These are phyloP conservation scores for Diaporthe caulivora DNA, from an alignment of 2,329 filamentous ascomycete genomes.

Conservation along the genomic window DNA sequence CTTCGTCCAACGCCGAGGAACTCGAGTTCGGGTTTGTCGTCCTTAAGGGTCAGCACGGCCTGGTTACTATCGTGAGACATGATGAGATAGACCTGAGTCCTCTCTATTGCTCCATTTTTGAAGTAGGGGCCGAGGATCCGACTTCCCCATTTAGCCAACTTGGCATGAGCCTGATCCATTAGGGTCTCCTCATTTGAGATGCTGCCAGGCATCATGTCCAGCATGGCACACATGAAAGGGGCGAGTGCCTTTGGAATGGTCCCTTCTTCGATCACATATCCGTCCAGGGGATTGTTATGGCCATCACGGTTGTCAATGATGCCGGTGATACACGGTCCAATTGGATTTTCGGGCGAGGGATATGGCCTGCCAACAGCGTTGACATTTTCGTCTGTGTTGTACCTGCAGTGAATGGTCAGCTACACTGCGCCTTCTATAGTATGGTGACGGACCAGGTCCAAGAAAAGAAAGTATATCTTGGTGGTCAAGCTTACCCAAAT, in stretches of 20 bases:
- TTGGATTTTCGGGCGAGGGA: conserved; percentile 63
- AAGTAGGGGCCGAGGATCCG: conserved; percentile 71
- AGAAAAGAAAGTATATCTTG: neutral
- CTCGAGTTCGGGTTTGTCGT: conserved; percentile 70
- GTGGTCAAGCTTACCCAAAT: conserved; percentile 63
- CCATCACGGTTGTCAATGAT: conserved; percentile 70
- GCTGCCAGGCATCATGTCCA: conserved; percentile 66
- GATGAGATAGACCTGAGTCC: conserved; percentile 73
- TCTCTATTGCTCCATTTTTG: conserved; percentile 66
- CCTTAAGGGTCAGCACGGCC: conserved; percentile 68
- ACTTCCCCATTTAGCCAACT: conserved; percentile 63
- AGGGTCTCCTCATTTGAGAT: conserved; percentile 54
- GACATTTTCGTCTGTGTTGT: conserved; percentile 68
- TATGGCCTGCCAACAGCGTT: conserved; percentile 67
- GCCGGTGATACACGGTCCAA: conserved; percentile 73
- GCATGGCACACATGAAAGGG: conserved; percentile 66
- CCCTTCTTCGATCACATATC: conserved; percentile 75
- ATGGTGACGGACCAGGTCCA: neutral
- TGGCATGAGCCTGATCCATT: conserved; percentile 57
- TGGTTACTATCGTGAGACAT: conserved; percentile 77
- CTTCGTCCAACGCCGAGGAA: conserved; percentile 71
- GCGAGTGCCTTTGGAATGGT: conserved; percentile 69
- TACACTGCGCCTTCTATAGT: neutral
- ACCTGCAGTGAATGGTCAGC: conserved; percentile 53
- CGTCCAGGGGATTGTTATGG: conserved; percentile 67